These are phyloP conservation scores for Penicillium polonicum DNA, from an alignment of 2,329 filamentous ascomycete species.

Conservation along the genomic window DNA sequence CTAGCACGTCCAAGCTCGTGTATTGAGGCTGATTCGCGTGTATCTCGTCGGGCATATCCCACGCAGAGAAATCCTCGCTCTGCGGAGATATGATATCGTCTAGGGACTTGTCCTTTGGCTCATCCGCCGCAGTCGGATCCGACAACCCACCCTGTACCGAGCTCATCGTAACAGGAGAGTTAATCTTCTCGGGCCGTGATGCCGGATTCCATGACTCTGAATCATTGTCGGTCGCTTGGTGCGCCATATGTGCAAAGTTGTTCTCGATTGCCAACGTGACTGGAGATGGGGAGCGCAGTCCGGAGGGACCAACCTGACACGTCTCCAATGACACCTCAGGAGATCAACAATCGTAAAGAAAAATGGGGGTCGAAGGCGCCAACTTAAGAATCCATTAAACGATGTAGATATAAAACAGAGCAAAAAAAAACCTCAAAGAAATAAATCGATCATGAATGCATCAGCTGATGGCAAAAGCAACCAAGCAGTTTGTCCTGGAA, in stretches of 20 bases:
- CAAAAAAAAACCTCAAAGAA: conserved; percentile 13
- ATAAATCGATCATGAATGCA: conserved; percentile 9
- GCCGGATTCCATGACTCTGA: conserved; percentile 57
- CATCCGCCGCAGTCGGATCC: conserved; percentile 17
- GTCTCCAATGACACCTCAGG: conserved; percentile 27
- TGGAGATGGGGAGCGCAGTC: conserved; percentile 11
- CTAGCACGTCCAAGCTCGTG: conserved; percentile 2
- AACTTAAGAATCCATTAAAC: conserved; percentile 22
- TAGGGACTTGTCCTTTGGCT: conserved; percentile 10
- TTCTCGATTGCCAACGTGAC: conserved; percentile 12
- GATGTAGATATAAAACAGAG: neutral
- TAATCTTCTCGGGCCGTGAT: conserved; percentile 45
- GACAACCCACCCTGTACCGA: conserved; percentile 10
- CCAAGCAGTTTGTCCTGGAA: conserved; percentile 1
- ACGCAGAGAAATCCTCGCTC: conserved; percentile 21
- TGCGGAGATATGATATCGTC: conserved; percentile 17
- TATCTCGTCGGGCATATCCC: conserved; percentile 19
- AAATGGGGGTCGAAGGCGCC: conserved; percentile 7
- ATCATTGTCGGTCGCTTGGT: conserved; percentile 15
- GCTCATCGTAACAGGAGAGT: conserved; percentile 14
- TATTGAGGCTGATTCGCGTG: conserved; percentile 4
- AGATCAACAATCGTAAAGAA: conserved; percentile 24
- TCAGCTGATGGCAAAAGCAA: conserved; percentile 8
- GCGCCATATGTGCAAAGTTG: conserved; percentile 23
- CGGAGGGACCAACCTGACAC: conserved; percentile 28